phyloP scores from a whole-genome alignment of 202 grass and related monocot species.

The Saccharum hybrid region DNA sequence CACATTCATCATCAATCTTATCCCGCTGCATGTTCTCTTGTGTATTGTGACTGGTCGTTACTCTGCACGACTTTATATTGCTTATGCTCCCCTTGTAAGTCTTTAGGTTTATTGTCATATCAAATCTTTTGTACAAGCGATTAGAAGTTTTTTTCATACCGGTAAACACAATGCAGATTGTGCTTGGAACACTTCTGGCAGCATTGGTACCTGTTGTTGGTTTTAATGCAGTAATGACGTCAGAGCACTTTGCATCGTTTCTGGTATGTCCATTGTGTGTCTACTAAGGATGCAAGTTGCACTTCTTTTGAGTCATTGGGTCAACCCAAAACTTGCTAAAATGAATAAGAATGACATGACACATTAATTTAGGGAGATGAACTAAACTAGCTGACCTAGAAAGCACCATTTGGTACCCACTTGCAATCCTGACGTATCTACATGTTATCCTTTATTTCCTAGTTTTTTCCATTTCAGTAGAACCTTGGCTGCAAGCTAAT shows the following conservation, averaged over 20 bases:
- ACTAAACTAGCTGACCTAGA: neutral
- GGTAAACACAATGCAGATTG: conserved; percentile 62
- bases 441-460: conserved; percentile 26
- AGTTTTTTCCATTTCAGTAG: conserved; percentile 21
- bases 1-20: conserved; percentile 99
- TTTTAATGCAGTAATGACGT: conserved; percentile 99
- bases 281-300: neutral
- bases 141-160: neutral
- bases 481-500: conserved; percentile 20
- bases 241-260: conserved; percentile 98
- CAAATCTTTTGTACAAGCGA: conserved; percentile 22
- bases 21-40: conserved; percentile 96
- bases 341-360: neutral
- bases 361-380: neutral
- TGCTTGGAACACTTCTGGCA: conserved; percentile 93
- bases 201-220: conserved; percentile 97
- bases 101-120: conserved; percentile 21
- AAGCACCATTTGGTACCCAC: neutral
- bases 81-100: conserved; percentile 99
- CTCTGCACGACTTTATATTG: conserved; percentile 96
- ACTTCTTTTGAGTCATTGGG: neutral
- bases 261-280: conserved; percentile 59
- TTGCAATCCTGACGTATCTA: neutral
- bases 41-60: conserved; percentile 99
- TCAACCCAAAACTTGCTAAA: neutral